Percentiles rank a stretch among this genome's conserved stretches.
phyloP scores from a whole-genome alignment of 768 basidiomycete species.

The Lentinula raphanica region DNA sequence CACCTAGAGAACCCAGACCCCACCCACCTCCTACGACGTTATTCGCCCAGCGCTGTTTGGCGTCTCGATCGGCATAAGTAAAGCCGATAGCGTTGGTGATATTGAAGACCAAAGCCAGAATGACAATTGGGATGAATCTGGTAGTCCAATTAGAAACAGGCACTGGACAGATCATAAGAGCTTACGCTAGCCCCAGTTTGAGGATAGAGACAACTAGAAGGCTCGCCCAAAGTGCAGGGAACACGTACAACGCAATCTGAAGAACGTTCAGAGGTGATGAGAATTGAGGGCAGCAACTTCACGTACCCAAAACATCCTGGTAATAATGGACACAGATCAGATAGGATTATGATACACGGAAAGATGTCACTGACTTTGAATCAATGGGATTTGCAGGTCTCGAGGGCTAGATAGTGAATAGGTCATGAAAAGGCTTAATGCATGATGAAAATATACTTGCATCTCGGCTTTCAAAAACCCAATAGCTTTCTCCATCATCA shows the following conservation, averaged over 20 bases:
- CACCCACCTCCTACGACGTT: conserved; percentile 64
- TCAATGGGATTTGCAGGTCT: conserved; percentile 85
- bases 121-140: conserved; percentile 92
- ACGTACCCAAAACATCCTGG: conserved; percentile 89
- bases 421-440: not conserved
- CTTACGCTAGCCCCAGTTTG: conserved; percentile 84
- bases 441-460: conserved; percentile 40
- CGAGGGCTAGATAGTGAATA: conserved; percentile 54
- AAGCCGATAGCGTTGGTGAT: conserved; percentile 4
- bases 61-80: conserved; percentile 65
- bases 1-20: conserved; percentile 77
- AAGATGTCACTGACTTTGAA: conserved; percentile 58
- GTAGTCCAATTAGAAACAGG: not conserved
- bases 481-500: conserved; percentile 91
- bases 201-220: conserved; percentile 86
- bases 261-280: not conserved
- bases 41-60: conserved; percentile 88
- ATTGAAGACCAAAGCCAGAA: conserved; percentile 94
- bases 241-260: conserved; percentile 83
- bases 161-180: conserved; percentile 15
- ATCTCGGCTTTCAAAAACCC: conserved; percentile 98
- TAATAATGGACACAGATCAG: not conserved
- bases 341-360: conserved; percentile 3
- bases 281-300: conserved; percentile 7
- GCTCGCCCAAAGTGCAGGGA: conserved; percentile 83